Base-by-base conservation (phyloP, 345 rosid species). In the Bruguiera sexangula region DNA sequence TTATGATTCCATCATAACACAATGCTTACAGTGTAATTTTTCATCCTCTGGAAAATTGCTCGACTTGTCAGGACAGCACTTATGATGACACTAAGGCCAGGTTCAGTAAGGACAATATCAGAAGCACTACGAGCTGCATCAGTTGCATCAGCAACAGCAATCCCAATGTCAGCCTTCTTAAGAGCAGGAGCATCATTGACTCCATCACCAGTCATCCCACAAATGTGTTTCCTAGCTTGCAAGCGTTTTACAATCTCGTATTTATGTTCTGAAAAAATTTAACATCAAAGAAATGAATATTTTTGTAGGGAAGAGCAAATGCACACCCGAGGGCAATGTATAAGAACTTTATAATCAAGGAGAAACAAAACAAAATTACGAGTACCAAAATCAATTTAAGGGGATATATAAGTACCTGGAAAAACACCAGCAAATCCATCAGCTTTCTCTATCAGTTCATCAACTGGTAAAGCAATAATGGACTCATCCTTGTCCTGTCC, bases 391-490 rank as follows among this genome's bases (percentile, higher is more conserved):
- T 22, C 34, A 68, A 62, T 69, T 29, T 5, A 18, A 21, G 36
- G 22, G 48, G 30, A 58, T 34, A 75, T 13, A 30, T 26, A 59
- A 51, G 52, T 85, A 95, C 99, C 99, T 69, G 99, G 99, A 75
- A 95, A 95, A 67, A 95, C 98, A 19, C 99, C 99, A 79, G 98
- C 99, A 81, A 95, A 95, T n/a, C 99, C 99, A 85, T 95, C 99
- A 39, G 99, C 99, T 72, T 92, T 90, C 75, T 95, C 99, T 48
- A 95, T 95, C 71, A 95, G 87, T 80, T 95, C 99, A 78, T 95
- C 98, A n/a, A 95, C 68, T 8, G 98, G 98, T 73, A 94, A 82
- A 60, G 96, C 88, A 68, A 68, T 96, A 46, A 95, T 88, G 20
- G 99, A 92, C 81, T 92, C 98, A 73, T 90, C 98, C 79, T 94